These are phyloP conservation scores for Mortierella sp. DNA, from an alignment of 371 early-diverging fungal species.

Conservation along the genomic window DNA sequence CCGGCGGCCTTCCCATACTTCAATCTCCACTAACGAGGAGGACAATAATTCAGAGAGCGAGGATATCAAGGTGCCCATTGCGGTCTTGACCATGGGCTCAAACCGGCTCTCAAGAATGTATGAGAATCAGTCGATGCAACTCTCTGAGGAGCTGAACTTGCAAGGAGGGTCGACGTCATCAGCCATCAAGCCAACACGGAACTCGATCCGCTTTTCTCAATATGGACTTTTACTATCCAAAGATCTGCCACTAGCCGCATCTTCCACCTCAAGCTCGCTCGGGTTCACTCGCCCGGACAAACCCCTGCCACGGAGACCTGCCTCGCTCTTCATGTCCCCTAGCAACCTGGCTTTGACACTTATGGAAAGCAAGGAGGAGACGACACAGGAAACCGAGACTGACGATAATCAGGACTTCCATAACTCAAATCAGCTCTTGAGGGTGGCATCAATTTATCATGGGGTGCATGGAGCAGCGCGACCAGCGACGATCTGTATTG, in stretches of 20 bases:
- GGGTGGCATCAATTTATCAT: not conserved
- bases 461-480: not conserved
- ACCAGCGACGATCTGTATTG: slow-evolving; percentile 22
- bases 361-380: no score
- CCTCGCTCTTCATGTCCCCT: slow-evolving; percentile 31
- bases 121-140: slow-evolving; percentile 22
- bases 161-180: no score
- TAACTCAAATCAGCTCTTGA: not conserved
- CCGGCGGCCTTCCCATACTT: slow-evolving; percentile 29
- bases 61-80: slow-evolving; percentile 15
- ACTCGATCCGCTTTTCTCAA: slow-evolving; percentile 41
- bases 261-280: not conserved
- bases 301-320: slow-evolving; percentile 27
- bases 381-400: not conserved
- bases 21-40: slow-evolving; percentile 25
- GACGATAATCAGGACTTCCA: not conserved
- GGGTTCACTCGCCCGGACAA: slow-evolving; percentile 5
- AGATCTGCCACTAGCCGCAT: slow-evolving; percentile 7
- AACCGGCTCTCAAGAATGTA: slow-evolving; percentile 36
- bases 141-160: not conserved
- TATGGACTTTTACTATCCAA: slow-evolving; percentile 31
- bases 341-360: not conserved
- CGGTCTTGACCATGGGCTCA: slow-evolving; percentile 19
- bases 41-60: slow-evolving; percentile 30
- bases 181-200: slow-evolving; percentile 7